Conservation (phyloP, 305 asterid genomes). For the Galium porrigens region DNA sequence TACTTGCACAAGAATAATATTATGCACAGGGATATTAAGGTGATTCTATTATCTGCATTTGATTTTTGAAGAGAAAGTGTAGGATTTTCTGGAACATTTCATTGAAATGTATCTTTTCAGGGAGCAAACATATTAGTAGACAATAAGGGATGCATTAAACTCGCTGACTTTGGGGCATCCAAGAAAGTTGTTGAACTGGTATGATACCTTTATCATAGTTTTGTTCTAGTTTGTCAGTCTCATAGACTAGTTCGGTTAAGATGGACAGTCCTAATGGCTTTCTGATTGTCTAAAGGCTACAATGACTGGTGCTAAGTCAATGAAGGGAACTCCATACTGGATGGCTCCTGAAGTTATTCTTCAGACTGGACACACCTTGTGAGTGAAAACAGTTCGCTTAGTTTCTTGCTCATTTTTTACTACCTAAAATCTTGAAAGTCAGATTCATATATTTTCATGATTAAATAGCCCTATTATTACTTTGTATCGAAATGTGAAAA, state of each 20-base stretch:
- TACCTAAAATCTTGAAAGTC: neutral
- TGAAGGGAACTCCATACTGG: conserved; percentile 99
- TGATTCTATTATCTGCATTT: conserved; percentile 18
- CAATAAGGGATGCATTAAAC: conserved; percentile 84
- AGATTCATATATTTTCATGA: neutral
- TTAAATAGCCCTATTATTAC: neutral
- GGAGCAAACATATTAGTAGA: conserved; percentile 94
- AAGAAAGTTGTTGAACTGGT: conserved; percentile 92
- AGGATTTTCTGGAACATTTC: conserved; percentile 4
- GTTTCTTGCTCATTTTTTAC: neutral
- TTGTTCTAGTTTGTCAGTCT: conserved; percentile 9
- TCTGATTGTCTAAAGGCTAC: conserved; percentile 58
- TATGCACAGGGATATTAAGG: conserved; percentile 95
- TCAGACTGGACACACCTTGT: conserved; percentile 98
- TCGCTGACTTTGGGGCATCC: conserved; percentile 96
- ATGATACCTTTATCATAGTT: conserved; percentile 14
- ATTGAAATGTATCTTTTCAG: conserved; percentile 21
- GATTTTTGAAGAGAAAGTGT: conserved; percentile 7
- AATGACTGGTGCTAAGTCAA: conserved; percentile 89
- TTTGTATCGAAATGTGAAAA: neutral
- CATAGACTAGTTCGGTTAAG: conserved; percentile 9
- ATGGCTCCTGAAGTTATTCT: conserved; percentile 99
- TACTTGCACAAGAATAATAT: conserved; percentile 76
- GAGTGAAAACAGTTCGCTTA: conserved; percentile 28
- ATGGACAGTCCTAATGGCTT: conserved; percentile 17